Evolutionary conservation across 2,329 filamentous ascomycete genomes (phyloP), one percentile per base, ranked within the genome.

Genomic region (Fusarium floridanum): DNA sequence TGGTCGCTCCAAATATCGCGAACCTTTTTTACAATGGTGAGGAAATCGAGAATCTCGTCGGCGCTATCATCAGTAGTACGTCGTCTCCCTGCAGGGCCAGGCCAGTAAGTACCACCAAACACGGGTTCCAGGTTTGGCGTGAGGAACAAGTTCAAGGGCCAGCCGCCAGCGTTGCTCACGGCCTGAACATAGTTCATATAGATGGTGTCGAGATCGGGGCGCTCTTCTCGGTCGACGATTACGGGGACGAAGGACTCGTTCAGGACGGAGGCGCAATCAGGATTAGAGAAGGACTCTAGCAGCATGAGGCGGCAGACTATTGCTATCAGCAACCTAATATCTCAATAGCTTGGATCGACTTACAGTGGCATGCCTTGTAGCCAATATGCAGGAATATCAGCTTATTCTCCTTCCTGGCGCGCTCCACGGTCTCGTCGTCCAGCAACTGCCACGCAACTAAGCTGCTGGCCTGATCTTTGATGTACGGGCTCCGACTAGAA

Each of bases 101-200:
- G 95, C 94, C 95, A 98, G 83, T 98, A 98, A 10, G 96, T 98
- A 27, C 96, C 96, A 41, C 97, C 97, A 83, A 98, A 98, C 11
- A 99, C 93, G 1, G 97, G 97, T 80, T 98, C 93, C 29, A 98
- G 88, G 76, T 97, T 92, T 1, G 97, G 95, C 0, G 97, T 99
- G 34, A 98, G 88, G 81, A 99, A 98, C n/a, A 98, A 92, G 80
- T 98, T 98, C 70, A 98, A 85, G 1, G 97, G 97, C 95, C 97
- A 98, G 43, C 97, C 97, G 11, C 95, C 96, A 2, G 91, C 92
- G 22, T 94, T 95, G 68, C 93, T 97, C 12, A 97, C 96, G 2
- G 96, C 96, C 82, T 98, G 95, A 45, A 98, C 93, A 82, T 98
- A 99, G 85, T 98, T 98, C 95, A 98, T 98, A 83, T 98, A 98